Conservation (phyloP, 352 stramenopile genomes). For the Aphanomyces euteiches region DNA sequence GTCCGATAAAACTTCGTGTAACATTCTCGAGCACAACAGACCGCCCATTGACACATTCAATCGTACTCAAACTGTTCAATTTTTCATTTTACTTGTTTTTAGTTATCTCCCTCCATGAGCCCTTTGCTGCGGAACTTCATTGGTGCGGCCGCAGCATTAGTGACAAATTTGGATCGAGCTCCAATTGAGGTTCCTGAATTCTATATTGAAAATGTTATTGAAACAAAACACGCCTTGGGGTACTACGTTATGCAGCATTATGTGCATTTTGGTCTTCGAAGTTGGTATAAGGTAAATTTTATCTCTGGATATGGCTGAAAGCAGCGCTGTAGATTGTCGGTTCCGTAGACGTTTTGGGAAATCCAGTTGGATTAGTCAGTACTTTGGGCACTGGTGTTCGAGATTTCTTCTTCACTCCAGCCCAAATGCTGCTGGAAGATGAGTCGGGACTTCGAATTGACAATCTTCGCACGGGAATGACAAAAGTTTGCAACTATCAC, state of each 20-base stretch:
- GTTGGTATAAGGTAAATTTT: conserved; percentile 57
- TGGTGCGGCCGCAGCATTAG: conserved; percentile 66
- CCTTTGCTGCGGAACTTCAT: conserved; percentile 75
- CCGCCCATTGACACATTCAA: conserved; percentile 70
- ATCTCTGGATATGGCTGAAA: conserved; percentile 15
- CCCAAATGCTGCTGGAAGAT: conserved; percentile 89
- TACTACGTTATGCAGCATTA: conserved; percentile 88
- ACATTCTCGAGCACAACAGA: conserved; percentile 85
- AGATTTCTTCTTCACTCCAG: conserved; percentile 94
- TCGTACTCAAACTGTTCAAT: conserved; percentile 39
- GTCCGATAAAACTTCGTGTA: conserved; percentile 81
- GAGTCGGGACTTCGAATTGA: conserved; percentile 81
- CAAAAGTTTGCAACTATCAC: conserved; percentile 36
- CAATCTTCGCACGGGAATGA: conserved; percentile 84
- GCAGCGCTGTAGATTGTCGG: conserved; percentile 55
- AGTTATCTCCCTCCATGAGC: conserved; percentile 79
- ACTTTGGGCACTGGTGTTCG: conserved; percentile 87
- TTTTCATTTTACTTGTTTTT: conserved; percentile 14
- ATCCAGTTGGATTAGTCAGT: conserved; percentile 86
- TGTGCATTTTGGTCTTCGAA: conserved; percentile 71
- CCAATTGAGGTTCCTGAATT: conserved; percentile 87
- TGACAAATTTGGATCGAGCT: conserved; percentile 83
- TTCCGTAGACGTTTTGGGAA: conserved; percentile 87
- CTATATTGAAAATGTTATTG: conserved; percentile 84
- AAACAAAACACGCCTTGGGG: conserved; percentile 76